Conservation (phyloP, 148 eudicot species). For the Silene latifolia region DNA sequence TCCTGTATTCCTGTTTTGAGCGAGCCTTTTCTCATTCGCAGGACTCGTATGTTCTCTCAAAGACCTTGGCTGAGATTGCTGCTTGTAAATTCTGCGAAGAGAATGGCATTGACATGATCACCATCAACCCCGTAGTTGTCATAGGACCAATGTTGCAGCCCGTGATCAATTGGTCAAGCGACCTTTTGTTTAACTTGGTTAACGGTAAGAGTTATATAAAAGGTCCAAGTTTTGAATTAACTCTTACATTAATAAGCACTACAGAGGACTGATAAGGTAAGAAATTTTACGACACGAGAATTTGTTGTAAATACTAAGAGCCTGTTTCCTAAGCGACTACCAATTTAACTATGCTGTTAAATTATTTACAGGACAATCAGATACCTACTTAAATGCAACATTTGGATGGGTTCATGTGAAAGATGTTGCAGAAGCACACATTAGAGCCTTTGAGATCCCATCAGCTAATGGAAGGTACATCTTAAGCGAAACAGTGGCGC, state of each 20-base stretch:
- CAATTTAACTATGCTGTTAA: too few relatives aligned
- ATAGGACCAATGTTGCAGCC: constrained; percentile 50
- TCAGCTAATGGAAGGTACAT: constrained; percentile 51
- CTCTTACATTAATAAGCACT: too few relatives aligned
- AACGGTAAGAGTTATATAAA: constrained; percentile 22
- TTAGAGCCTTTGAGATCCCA: constrained; percentile 52
- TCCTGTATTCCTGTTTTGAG: too few relatives aligned
- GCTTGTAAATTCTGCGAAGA: too few relatives aligned
- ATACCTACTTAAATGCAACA: constrained; percentile 29
- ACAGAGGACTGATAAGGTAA: too few relatives aligned
- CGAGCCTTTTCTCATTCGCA: not conserved
- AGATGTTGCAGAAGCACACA: constrained; percentile 59
- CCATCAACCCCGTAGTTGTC: too few relatives aligned
- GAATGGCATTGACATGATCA: too few relatives aligned
- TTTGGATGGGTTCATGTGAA: constrained; percentile 50
- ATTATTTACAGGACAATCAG: constrained; percentile 31
- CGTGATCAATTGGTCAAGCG: constrained; percentile 20
- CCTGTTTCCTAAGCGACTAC: too few relatives aligned
- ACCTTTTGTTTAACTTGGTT: constrained; percentile 22
- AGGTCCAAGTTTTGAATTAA: too few relatives aligned
- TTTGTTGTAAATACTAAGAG: too few relatives aligned
- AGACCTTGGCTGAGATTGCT: constrained; percentile 43
- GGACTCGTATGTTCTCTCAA: constrained; percentile 39
- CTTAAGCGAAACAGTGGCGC: constrained; percentile 44
- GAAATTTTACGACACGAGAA: too few relatives aligned